Base-by-base conservation (phyloP, 2,329 filamentous ascomycete genomes). In the Hypomyces rosellus region DNA sequence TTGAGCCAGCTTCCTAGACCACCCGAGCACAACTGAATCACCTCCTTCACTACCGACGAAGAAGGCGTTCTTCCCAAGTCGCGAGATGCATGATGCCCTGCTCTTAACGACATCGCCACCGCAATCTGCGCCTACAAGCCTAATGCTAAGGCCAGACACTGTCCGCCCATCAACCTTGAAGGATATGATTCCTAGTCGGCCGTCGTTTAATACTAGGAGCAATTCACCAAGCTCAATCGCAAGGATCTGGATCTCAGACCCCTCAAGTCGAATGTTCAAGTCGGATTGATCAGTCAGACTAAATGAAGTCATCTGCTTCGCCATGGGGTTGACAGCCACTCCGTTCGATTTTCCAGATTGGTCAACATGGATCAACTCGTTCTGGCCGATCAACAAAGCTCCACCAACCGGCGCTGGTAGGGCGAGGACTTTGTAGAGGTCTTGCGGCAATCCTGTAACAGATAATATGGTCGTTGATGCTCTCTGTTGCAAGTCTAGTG, bases 291-390 rank as follows among this genome's bases (percentile, higher is more conserved):
- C 93, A 5, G 81, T 79, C 65, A 99, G 82, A 46, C 85, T 81
- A 61, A 96, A 97, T 0, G 86, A 81, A 2, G 92, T 96, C 55
- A 82, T 81, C 54, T 88, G 81, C 65, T 85, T 89, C 4, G 91
- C 86, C 69, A 96, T 95, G 34, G 89, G 81, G 63, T 99, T 99
- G 56, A 99, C 88, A 4, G 87, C 92, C 52, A 97, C 86, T 2
- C 90, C 92, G 61, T 89, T 96, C 12, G 90, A 81, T 67, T 95
- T 96, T 30, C 93, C 93, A 11, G 89, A 89, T 74, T 99, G 93
- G 63, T 97, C 92, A 57, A 99, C 84, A 66, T 99, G 93, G 53
- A 99, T 88, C 54, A 99, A 70, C 64, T 96, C 90, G 64, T 99
- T 97, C 44, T 80, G 78, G 25, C 93, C 95, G 16, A 97, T 73